Evolutionary conservation across 2,329 filamentous ascomycete species (phyloP).

Genomic region (Orbilia javanica): DNA sequence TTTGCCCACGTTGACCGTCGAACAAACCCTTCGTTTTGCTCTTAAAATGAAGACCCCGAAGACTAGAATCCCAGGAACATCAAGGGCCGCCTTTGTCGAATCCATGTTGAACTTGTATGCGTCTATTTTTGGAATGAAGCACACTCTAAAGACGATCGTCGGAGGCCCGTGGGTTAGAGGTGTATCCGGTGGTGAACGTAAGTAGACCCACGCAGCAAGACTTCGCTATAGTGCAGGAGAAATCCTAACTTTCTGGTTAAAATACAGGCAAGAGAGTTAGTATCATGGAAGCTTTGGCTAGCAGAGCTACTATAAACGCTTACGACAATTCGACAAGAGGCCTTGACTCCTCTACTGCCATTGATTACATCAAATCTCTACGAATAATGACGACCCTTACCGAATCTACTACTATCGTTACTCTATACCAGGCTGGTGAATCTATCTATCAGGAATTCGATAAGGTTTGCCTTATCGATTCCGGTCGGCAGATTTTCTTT

Average conservation of each 20-base stretch:
- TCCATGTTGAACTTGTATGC: conserved; percentile 71
- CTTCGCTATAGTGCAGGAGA: no score
- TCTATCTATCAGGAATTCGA: conserved; percentile 81
- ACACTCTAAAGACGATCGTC: conserved; percentile 80
- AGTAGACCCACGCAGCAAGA: conserved; percentile 64
- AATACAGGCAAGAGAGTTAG: conserved; percentile 71
- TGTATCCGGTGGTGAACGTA: conserved; percentile 83
- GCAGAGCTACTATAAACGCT: conserved; percentile 78
- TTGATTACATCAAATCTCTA: conserved; percentile 80
- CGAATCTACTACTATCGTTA: conserved; percentile 78
- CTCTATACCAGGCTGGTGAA: conserved; percentile 78
- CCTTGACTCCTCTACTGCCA: conserved; percentile 81
- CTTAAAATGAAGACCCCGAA: conserved; percentile 65
- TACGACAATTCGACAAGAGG: conserved; percentile 87
- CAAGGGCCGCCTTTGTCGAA: conserved; percentile 69
- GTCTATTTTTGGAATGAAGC: conserved; percentile 80
- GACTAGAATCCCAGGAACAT: conserved; percentile 60
- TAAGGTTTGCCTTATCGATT: conserved; percentile 82
- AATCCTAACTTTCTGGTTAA: neutral
- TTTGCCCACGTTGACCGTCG: conserved; percentile 79
- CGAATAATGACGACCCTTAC: conserved; percentile 81
- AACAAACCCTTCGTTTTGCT: conserved; percentile 81
- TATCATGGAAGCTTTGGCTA: conserved; percentile 81
- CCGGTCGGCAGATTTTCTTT: conserved; percentile 77
- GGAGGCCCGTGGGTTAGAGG: conserved; percentile 79